Percentiles rank a stretch among this genome's conserved stretches.
Conservation (phyloP, 2,329 filamentous ascomycete species). For the Elsinoe fawcettii region DNA sequence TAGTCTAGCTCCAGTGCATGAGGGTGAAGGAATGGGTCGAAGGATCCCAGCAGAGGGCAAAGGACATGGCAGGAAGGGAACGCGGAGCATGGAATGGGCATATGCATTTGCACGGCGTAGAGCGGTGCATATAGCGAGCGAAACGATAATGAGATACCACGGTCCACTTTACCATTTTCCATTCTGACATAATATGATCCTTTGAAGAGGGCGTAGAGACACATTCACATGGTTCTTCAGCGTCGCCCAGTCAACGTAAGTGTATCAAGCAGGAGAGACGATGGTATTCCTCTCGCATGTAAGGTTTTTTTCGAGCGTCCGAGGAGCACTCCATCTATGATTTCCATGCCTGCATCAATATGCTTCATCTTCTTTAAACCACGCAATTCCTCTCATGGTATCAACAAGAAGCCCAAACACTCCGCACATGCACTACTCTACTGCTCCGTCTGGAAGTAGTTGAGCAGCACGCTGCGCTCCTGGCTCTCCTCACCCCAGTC, state of each 20-base stretch:
- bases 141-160: not conserved
- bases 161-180: not conserved
- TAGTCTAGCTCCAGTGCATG: slow-evolving; percentile 19
- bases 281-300: not conserved
- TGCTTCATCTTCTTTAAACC: not conserved
- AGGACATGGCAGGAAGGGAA: not conserved
- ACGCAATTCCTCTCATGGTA: not conserved
- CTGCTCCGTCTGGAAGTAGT: slow-evolving; percentile 95
- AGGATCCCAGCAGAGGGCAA: not conserved
- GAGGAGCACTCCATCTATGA: not conserved
- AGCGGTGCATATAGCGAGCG: not conserved
- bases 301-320: not conserved
- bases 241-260: too few relatives aligned
- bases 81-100: not conserved
- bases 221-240: too few relatives aligned
- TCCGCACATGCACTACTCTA: slow-evolving; percentile 26
- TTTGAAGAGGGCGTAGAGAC: too few relatives aligned
- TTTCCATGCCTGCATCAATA: not conserved
- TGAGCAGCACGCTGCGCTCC: slow-evolving; percentile 97
- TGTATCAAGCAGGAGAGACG: not conserved
- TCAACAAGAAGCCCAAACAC: slow-evolving; percentile 7
- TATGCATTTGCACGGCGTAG: not conserved
- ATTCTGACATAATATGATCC: too few relatives aligned
- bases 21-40: too few relatives aligned
- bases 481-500: slow-evolving; percentile 99